A percentile compares a stretch with the other conserved stretches of the same genome.
These are phyloP conservation scores for Talinum fruticosum DNA, from an alignment of 148 eudicot species.

Conservation along the genomic window DNA sequence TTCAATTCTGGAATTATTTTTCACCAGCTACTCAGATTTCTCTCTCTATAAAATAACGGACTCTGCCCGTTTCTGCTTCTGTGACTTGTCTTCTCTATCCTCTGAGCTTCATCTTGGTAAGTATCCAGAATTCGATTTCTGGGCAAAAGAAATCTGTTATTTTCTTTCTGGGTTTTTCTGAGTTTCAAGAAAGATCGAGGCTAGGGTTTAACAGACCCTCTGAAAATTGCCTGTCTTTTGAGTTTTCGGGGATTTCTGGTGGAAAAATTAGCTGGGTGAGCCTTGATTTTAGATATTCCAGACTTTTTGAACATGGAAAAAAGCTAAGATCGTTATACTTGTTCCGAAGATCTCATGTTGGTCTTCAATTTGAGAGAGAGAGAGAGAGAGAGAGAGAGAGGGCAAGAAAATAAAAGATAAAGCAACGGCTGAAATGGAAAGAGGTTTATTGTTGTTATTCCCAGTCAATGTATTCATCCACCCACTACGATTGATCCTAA, in stretches of 20 bases:
- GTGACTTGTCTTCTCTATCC: not conserved
- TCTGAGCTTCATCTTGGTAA: slow-evolving; percentile 19
- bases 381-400: not conserved
- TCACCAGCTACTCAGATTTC: slow-evolving; percentile 2
- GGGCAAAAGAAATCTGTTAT: not conserved
- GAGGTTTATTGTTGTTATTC: slow-evolving; percentile 3
- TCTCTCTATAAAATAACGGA: slow-evolving; percentile 8
- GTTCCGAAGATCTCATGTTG: not conserved
- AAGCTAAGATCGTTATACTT: not conserved
- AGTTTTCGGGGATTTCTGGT: not conserved
- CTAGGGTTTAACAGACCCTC: not conserved
- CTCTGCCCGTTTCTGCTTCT: slow-evolving; percentile 4
- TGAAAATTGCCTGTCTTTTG: not conserved
- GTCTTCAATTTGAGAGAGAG: not conserved
- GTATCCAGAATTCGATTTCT: not conserved
- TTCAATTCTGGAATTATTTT: not conserved
- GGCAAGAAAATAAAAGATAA: slow-evolving; percentile 7
- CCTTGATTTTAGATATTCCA: not conserved
- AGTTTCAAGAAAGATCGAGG: not conserved
- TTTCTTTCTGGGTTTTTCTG: slow-evolving; percentile 6
- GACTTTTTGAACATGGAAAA: not conserved
- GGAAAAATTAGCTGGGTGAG: not conserved
- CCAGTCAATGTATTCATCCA: slow-evolving; percentile 25
- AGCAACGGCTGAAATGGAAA: slow-evolving; percentile 32
- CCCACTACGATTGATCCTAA: slow-evolving; percentile 30